Evolutionary conservation across 2,329 filamentous ascomycete genomes (phyloP), one percentile per base, ranked within the genome.

Genomic region (Penicillium sp.): DNA sequence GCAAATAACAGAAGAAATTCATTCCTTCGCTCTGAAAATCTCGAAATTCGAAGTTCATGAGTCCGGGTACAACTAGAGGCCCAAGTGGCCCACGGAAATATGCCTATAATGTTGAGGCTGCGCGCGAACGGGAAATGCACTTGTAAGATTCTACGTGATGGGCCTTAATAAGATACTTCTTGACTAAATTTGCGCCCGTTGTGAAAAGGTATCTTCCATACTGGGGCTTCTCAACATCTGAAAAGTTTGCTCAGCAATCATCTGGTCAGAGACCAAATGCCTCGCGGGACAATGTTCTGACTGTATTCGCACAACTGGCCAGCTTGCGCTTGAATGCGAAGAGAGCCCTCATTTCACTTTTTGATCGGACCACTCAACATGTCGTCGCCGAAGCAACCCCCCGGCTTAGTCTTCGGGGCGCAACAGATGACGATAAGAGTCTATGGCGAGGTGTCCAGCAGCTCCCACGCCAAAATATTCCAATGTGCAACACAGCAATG

Each of bases 321-420:
- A 58, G 61, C 19, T 43, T 71, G 11, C 58, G 65, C 19, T 53
- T 70, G 39, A 21, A 64, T 16, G 60, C 61, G 7, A 51, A 55
- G 28, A 55, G 67, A 21, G 61, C 63, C 8, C 28, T 69, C 3
- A 68, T 71, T 19, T 67, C 65, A 4, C 58, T 71, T 1, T 67
- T 70, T 34, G 68, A 68, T 45, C 54, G 51, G 11, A 58, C 43
- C 3, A 58, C 46, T 11, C 66, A 71, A 46, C 59, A 70, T 55
- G 54, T 71, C 14, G 46, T 71, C 8, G 68, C 68, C 0, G 68
- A 71, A 53, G 60, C 67, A 0, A 69, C 67, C 0, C 59, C 55
- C 5, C 37, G 43, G 5, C 54, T 66, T 2, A 46, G 58, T 18
- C 44, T 65, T 16, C 59, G 59, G n/a, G 55, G 55, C 10, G n/a